phyloP scores from a whole-genome alignment of 805 yeast genomes.

The Kodamaea sagamina region DNA sequence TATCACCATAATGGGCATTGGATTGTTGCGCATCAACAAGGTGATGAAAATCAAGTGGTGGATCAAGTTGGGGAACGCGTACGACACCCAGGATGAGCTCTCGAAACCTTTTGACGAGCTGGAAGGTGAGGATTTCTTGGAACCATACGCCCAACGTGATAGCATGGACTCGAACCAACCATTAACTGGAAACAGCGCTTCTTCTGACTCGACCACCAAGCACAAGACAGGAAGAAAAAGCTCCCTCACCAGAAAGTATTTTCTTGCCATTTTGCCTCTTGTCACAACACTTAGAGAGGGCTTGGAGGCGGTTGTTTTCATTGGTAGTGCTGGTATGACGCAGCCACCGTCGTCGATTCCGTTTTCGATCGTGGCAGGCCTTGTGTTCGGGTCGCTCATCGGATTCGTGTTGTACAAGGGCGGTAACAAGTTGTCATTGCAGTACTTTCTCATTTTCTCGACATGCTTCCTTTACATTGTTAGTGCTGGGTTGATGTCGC shows the following conservation, averaged over 20 bases:
- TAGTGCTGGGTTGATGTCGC: conserved; percentile 46
- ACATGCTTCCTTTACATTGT: conserved; percentile 46
- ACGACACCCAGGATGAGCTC: conserved; percentile 21
- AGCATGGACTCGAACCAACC: conserved; percentile 17
- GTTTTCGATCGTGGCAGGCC: conserved; percentile 30
- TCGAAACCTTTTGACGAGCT: neutral
- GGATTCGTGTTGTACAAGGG: conserved; percentile 41
- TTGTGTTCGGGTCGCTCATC: conserved; percentile 32
- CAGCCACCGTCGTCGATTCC: conserved; percentile 38
- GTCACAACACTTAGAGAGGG: conserved; percentile 32
- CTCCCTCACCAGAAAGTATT: conserved; percentile 23
- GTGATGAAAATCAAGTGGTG: conserved; percentile 77
- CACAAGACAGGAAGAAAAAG: conserved; percentile 11
- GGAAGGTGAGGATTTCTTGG: conserved; percentile 6
- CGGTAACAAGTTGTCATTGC: conserved; percentile 45
- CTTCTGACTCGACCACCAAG: neutral
- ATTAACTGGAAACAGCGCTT: conserved; percentile 12
- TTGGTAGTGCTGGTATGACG: conserved; percentile 45
- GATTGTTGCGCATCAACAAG: conserved; percentile 76
- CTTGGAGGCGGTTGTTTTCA: conserved; percentile 43
- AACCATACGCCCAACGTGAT: conserved; percentile 12
- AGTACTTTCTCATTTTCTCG: conserved; percentile 40
- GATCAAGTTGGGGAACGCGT: conserved; percentile 47
- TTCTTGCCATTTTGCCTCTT: conserved; percentile 29
- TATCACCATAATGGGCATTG: conserved; percentile 84